phyloP scores from a whole-genome alignment of 805 yeast species.

The Candida odintsovae region DNA sequence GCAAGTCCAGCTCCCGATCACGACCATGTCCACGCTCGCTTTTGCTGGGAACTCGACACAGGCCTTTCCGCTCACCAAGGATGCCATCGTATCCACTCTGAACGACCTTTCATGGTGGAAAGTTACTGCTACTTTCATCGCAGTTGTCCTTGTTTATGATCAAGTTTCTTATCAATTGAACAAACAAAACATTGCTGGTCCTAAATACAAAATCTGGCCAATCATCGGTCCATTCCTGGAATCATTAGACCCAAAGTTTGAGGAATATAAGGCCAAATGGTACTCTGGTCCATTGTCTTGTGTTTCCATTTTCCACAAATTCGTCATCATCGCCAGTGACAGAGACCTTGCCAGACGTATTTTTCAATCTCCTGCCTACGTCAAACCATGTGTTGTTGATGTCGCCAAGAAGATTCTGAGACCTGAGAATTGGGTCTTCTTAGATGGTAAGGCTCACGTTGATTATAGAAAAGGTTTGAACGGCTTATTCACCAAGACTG shows the following conservation, averaged over 20 bases:
- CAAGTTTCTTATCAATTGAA: conserved; percentile 72
- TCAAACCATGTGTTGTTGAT: conserved; percentile 97
- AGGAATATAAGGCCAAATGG: conserved; percentile 91
- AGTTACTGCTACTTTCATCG: conserved; percentile 39
- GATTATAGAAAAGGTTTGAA: conserved; percentile 91
- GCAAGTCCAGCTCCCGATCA: too few species aligned
- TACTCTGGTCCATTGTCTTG: conserved; percentile 90
- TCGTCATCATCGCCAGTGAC: conserved; percentile 87
- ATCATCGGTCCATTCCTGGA: conserved; percentile 95
- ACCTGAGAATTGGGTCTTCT: conserved; percentile 96
- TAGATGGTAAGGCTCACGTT: conserved; percentile 92
- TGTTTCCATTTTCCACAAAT: conserved; percentile 96
- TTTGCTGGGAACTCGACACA: not conserved
- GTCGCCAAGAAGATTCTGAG: conserved; percentile 91
- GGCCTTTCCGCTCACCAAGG: not conserved
- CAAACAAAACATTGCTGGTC: conserved; percentile 91
- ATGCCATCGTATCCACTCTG: conserved; percentile 5
- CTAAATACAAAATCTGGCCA: conserved; percentile 84
- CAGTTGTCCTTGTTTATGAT: conserved; percentile 54
- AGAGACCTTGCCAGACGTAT: conserved; percentile 87
- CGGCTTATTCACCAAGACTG: conserved; percentile 80
- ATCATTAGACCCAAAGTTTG: conserved; percentile 91
- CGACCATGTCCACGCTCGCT: not conserved
- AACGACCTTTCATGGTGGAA: conserved; percentile 47
- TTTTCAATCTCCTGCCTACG: conserved; percentile 77